Conservation (phyloP, 1,284 basidiomycete genomes). For the Pseudozyma hubeiensis region DNA sequence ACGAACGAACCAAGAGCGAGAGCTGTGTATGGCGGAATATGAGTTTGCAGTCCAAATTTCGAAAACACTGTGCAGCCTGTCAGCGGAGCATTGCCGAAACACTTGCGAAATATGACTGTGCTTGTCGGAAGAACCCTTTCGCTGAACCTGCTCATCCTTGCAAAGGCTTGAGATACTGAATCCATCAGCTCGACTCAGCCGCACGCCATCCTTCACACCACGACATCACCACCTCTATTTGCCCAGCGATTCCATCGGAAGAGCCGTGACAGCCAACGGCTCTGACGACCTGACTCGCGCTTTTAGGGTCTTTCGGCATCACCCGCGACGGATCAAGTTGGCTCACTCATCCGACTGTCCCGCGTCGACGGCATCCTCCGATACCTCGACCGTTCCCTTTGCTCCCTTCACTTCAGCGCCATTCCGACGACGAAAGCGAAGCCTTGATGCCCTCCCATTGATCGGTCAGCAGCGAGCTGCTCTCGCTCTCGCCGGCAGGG, state of each 20-base stretch:
- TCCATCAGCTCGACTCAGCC: not conserved
- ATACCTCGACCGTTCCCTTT: not conserved
- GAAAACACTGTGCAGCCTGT: not conserved
- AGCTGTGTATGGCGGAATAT: no score
- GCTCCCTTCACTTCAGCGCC: not conserved
- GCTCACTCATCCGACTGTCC: not conserved
- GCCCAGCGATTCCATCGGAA: no score
- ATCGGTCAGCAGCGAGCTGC: conserved; percentile 2
- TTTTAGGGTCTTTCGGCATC: not conserved
- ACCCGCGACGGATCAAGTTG: not conserved
- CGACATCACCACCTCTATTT: not conserved
- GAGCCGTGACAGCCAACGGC: no score
- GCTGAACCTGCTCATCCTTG: not conserved
- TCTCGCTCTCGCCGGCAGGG: conserved; percentile 3
- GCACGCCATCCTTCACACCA: not conserved
- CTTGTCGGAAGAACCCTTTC: not conserved
- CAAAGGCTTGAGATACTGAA: not conserved
- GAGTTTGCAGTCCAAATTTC: no score
- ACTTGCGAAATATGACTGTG: not conserved
- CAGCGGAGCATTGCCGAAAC: not conserved
- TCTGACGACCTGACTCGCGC: no score
- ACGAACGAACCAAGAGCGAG: no score
- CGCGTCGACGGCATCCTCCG: not conserved
- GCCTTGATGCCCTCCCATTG: conserved; percentile 8
- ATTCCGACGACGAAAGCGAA: not conserved